Evolutionary conservation across 2,329 filamentous ascomycete genomes (phyloP), one percentile per base, ranked within the genome.

Genomic region (Dactylellina drechsleri): DNA sequence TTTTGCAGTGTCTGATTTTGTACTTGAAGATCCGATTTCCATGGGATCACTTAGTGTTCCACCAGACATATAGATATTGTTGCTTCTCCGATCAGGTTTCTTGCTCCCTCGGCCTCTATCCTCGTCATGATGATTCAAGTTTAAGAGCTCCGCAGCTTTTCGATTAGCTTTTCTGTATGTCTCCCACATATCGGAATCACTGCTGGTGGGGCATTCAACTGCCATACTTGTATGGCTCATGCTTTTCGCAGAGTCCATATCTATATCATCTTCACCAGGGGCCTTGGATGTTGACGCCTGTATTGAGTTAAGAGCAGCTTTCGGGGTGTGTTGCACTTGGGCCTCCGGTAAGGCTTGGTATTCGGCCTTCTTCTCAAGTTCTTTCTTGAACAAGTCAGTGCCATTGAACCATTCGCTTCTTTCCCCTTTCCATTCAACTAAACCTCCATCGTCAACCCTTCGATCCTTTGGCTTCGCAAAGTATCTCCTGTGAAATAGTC

Each of bases 321-420:
- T 36, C 1, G 31, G 10, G 31, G 31, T 36, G 31, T 5, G 16
- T 23, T 40, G 28, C 53, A 13, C 36, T 15, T 41, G 2, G 6
- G 7, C 53, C 8, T 57, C 53, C 16, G 41, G 6, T 12, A 50
- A 36, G 6, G 26, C 45, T 10, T n/a, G 10, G 23, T 58, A 74
- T 20, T 53, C 18, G 1, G 2, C 13, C 26, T 62, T 67, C 2
- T 52, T 64, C 7, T 61, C 18, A 10, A 15, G 5, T 28, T 74
- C 70, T 28, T 67, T 49, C n/a, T 59, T 41, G 31, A 23, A 45
- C 10, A 65, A 45, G 16, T 74, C 70, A 3, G 47, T 49, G 1
- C 70, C 70, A 36, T 64, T 64, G 36, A 74, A 74, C 70, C 70
- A 74, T 15, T 67, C 70, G 12, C 45, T 57, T 40, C 70, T 26